Evolutionary conservation across 305 asterid species (phyloP), one percentile per base, ranked within the genome.

Genomic region (Solanum hybrid): DNA sequence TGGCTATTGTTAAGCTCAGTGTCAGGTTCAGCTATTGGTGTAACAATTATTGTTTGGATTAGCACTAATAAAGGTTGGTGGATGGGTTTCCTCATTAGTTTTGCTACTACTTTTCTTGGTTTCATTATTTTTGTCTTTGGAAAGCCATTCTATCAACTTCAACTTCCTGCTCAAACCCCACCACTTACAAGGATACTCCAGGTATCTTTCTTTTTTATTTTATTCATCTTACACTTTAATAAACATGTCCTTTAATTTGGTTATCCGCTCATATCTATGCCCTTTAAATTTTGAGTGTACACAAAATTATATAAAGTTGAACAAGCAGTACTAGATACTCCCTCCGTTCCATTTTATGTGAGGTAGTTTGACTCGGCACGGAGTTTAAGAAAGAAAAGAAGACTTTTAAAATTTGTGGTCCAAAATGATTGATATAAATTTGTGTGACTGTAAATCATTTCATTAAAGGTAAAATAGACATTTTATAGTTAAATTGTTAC

Each of bases 31-130:
- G 86, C 92, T 13, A 70, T 94, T 65, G 95, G 95, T 38, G 95
- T 95, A 38, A 95, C 95, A 4, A 90, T 76, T 31, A 90, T 94
- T 68, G 93, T 95, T 24, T 95, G 96, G 96, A 92, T 94, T 32
- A 93, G 93, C 17, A 89, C 93, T 90, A 92, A 93, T 61, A 91
- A 89, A 73, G 97, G 90, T 51, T 94, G 95, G 97, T 89, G 91
- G 9, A 91, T 94, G 92, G 95, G 94, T 70, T 94, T 92, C 87
- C 89, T 92, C 89, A 92, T 93, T 13, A 87, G 93, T 27, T 89
- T 93, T 15, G 87, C 87, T 6, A 68, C 90, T 5, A 90, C 95
- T 11, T 79, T 92, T 22, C 17, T 92, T 15, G 95, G 96, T 27
- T 92, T 93, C 65, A 45, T 91, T 26, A 80, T 91, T 77, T 93